Conservation (phyloP, 2,329 filamentous ascomycete genomes). For the Xylariaceae sp. region DNA sequence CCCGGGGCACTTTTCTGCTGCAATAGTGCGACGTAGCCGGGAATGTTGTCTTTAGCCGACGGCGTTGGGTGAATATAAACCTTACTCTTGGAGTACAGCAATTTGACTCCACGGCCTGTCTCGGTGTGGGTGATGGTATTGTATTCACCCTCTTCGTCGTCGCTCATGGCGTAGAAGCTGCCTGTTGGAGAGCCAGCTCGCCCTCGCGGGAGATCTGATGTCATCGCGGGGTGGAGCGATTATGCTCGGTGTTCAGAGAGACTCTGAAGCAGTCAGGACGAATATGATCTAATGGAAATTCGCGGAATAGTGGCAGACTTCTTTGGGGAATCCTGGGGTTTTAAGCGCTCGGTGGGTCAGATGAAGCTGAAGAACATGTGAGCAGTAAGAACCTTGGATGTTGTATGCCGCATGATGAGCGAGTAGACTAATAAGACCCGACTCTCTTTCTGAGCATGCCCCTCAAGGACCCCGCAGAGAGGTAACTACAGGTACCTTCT, state of each 20-base stretch:
- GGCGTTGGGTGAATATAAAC: slow-evolving; percentile 96
- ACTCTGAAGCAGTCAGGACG: not conserved
- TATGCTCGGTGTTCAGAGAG: slow-evolving; percentile 4
- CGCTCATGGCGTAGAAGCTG: slow-evolving; percentile 94
- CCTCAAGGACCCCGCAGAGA: slow-evolving; percentile 19
- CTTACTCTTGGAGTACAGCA: slow-evolving; percentile 97
- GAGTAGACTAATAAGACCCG: no score
- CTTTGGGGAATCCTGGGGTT: not conserved
- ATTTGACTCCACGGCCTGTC: slow-evolving; percentile 83
- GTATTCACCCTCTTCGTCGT: slow-evolving; percentile 95
- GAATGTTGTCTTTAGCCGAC: slow-evolving; percentile 92
- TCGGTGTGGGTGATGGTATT: slow-evolving; percentile 86
- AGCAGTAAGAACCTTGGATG: not conserved
- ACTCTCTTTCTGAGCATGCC: slow-evolving; percentile 15
- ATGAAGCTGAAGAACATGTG: slow-evolving; percentile 24
- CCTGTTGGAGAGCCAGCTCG: slow-evolving; percentile 74
- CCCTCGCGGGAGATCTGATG: slow-evolving; percentile 43
- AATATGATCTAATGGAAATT: not conserved
- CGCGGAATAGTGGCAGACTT: not conserved
- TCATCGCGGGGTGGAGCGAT: slow-evolving; percentile 41
- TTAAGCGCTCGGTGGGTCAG: not conserved
- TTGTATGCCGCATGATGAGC: slow-evolving; percentile 8
- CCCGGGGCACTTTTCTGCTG: slow-evolving; percentile 75
- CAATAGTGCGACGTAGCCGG: slow-evolving; percentile 89
- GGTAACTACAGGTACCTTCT: not conserved